Percentiles rank a stretch among this genome's conserved stretches.
Evolutionary conservation across 306 rosid genomes (phyloP).

Genomic region (Geum urbanum): DNA sequence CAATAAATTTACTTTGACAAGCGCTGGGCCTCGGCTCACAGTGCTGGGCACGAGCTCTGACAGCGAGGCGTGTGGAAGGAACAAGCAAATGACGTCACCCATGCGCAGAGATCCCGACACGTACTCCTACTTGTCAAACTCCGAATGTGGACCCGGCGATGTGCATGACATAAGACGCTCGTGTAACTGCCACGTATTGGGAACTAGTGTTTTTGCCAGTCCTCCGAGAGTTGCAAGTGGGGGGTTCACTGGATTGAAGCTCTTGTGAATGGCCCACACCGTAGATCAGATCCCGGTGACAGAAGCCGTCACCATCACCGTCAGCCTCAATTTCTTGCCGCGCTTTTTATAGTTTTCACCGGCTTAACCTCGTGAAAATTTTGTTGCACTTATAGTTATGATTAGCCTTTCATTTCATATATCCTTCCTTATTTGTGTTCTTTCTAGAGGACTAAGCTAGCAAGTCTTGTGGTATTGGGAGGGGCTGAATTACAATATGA

Average conservation of each 20-base stretch:
- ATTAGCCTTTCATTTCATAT: too few relatives aligned
- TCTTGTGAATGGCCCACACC: conserved; percentile 23
- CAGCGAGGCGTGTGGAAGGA: neutral
- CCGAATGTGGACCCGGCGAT: neutral
- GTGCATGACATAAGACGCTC: neutral
- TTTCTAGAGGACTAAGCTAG: too few relatives aligned
- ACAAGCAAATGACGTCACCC: neutral
- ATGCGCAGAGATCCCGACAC: neutral
- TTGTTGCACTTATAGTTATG: too few relatives aligned
- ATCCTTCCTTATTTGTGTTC: too few relatives aligned
- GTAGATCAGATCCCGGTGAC: neutral
- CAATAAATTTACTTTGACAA: neutral
- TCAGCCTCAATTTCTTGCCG: neutral
- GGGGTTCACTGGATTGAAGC: neutral
- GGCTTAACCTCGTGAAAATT: neutral
- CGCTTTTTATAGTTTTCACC: neutral
- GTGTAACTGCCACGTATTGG: neutral
- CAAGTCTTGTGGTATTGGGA: too few relatives aligned
- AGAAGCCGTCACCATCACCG: neutral
- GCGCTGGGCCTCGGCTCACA: neutral
- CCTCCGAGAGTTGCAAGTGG: neutral
- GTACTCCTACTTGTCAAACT: neutral
- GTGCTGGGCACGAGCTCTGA: neutral
- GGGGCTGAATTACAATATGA: too few relatives aligned
- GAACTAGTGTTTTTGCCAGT: neutral